Evolutionary conservation across 306 rosid genomes (phyloP), one percentile per base, ranked within the genome.

Genomic region (Psophocarpus tetragonolobus): DNA sequence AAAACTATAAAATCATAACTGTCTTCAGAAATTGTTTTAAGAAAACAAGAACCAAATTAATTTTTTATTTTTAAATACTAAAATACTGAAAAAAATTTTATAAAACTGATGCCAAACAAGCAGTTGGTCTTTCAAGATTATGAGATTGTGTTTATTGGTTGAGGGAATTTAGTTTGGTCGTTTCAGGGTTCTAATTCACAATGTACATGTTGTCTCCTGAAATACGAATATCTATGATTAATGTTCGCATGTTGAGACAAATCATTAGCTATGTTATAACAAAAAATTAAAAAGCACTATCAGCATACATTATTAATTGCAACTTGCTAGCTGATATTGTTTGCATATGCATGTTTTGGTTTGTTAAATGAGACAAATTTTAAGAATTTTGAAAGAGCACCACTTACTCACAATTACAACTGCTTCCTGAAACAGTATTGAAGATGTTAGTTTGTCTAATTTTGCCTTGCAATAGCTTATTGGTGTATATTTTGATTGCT

Each of bases 281-380:
- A 9, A 33, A 32, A 23, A 69, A 54, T n/a, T n/a, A n/a, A 24
- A 0, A 45, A 38, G n/a, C 36, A 30, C 17, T 48, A 8, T 44
- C 51, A 44, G 58, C 47, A 50, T 66, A 29, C 47, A 17, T 35
- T 20, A 38, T 45, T 61, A 21, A 57, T 74, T 70, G 72, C 56
- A 20, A 80, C 48, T 74, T 70, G 72, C 56, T 15, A 80, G 73
- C 65, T 54, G 69, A 20, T 60, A 67, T 51, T 23, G 73, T 70
- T 71, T 76, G 36, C 29, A n/a, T 68, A 32, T 24, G 50, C 39
- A 50, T 68, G 8, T 62, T 71, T 68, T 62, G 63, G 32, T 60
- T 17, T 39, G 42, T 8, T 13, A 39, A 12, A 58, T 54, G 51
- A 66, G 33, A 53, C 48, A 18, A 13, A 3, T 18, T 29, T 45